Base-by-base conservation (phyloP, 139 green algal genomes). In the Edaphochlamys debaryana region DNA sequence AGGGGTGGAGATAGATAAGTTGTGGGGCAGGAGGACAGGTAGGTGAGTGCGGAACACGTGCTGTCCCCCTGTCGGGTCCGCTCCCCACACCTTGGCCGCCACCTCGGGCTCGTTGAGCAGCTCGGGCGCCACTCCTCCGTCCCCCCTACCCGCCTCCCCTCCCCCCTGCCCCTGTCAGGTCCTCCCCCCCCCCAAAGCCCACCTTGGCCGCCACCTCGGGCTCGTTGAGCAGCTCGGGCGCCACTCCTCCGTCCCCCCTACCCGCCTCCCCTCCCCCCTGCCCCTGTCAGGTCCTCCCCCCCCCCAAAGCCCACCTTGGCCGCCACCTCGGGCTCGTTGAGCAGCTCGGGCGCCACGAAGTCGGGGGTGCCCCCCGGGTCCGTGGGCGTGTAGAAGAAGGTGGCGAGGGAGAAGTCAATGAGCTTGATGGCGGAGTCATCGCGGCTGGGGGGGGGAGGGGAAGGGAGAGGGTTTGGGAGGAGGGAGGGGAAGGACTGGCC, bases 281-380 rank as follows among this genome's bases (percentile, higher is more conserved):
- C n/a, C n/a, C n/a, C n/a, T n/a, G n/a, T n/a, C n/a, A n/a, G n/a
- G n/a, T n/a, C n/a, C n/a, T n/a, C n/a, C n/a, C n/a, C n/a, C n/a
- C n/a, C n/a, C n/a, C n/a, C n/a, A n/a, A n/a, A n/a, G 15, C 85
- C 37, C 7, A 80, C 50, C 75, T 80, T 80, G 27, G 74, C 52
- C 48, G 70, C 84, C 2, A 70, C n/a, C 62, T 90, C 80, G 0
- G 80, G 86, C 1, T 67, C 29, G 9, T 69, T 45, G 27, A 90
- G 86, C 63, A 90, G 68, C 86, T 90, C 86, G 11, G 86, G 86
- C 0, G 86, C 86, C 69, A 90, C 80, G 32, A 90, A 90, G 42
- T 90, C 86, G 63, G 86, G 86, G 25, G 86, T 90, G 68, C 86
- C 86, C 1, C 85, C 85, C 38, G 77, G 84, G 76, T 86, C 84